These are phyloP conservation scores for Pleurotus citrinopileatus DNA, from an alignment of 768 basidiomycete species.

Conservation along the genomic window DNA sequence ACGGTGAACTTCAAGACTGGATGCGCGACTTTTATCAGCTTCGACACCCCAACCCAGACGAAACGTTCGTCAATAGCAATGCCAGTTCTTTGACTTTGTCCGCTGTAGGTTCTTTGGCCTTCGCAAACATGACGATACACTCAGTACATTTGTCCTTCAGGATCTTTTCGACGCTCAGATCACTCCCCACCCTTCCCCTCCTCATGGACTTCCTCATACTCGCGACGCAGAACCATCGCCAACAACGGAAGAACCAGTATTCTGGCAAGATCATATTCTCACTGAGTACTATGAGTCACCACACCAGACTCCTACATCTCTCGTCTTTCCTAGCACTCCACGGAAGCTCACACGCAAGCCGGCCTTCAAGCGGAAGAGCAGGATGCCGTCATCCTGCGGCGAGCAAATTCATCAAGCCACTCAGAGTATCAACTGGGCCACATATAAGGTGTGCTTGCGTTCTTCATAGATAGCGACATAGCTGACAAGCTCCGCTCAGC, in stretches of 20 bases:
- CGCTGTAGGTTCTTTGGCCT: background rate
- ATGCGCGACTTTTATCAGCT: background rate
- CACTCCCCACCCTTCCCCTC: too few relatives aligned
- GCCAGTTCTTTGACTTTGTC: background rate
- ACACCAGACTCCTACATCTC: background rate
- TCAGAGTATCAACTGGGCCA: background rate
- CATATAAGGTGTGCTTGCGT: background rate
- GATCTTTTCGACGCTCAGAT: too few relatives aligned
- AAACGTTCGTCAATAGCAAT: background rate
- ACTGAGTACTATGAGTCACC: background rate
- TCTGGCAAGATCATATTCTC: background rate
- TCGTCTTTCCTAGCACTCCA: background rate
- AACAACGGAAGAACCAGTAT: background rate
- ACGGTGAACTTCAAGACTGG: constrained; percentile 1
- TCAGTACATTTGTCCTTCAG: too few relatives aligned
- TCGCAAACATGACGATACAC: too few relatives aligned
- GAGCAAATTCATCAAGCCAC: too few relatives aligned
- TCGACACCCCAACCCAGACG: background rate
- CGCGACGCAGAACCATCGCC: too few relatives aligned
- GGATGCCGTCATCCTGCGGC: too few relatives aligned
- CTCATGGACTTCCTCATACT: too few relatives aligned
- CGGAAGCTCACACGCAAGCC: background rate
- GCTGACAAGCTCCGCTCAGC: background rate
- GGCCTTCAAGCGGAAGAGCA: constrained; percentile 3
- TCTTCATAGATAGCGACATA: background rate